Evolutionary conservation across 768 basidiomycete genomes (phyloP), one percentile per base, ranked within the genome.

Genomic region (Filobasidium wieringae): DNA sequence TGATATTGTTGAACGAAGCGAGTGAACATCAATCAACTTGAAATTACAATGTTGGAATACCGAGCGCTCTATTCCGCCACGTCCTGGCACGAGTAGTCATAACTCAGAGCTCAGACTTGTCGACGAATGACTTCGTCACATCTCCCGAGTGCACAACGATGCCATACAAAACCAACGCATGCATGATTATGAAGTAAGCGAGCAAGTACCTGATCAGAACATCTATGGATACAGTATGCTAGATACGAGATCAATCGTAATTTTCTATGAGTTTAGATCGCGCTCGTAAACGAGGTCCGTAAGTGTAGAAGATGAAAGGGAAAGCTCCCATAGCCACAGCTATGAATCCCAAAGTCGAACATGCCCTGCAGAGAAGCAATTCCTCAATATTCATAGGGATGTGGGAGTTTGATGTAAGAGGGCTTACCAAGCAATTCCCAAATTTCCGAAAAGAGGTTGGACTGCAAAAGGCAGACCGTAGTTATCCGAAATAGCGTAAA

Each of bases 401-500:
- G 49, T 9, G 0, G 12, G 31, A 30, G 26, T 8, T 24, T 5
- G 26, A 5, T 47, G 6, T 1, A 1, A 30, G 14, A 8, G 24
- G 15, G 36, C 41, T 49, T 47, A 59, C 56, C 58, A 54, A n/a
- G 53, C 53, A 30, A 55, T 39, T 15, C 58, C 58, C 11, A 59
- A 24, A 24, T 53, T 47, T 27, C 53, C 43, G 26, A 59, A 55
- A 24, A 59, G 17, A 8, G 58, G 58, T 7, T 52, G 6, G 1
- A 52, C 58, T 9, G 53, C 58, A 53, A 59, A 55, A 8, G 58
- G 58, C 19, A 59, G 30, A 29, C 58, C 58, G 32, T 47, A 43
- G 15, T n/a, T 14, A 19, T 26, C 22, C 15, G 19, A 40, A 40
- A 40, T 17, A 15, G 37, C 17, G 3, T 22, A 4, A 4, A 40